These are phyloP conservation scores for Fusarium sterilihyphosum DNA, from an alignment of 2,329 filamentous ascomycete genomes.

Conservation along the genomic window DNA sequence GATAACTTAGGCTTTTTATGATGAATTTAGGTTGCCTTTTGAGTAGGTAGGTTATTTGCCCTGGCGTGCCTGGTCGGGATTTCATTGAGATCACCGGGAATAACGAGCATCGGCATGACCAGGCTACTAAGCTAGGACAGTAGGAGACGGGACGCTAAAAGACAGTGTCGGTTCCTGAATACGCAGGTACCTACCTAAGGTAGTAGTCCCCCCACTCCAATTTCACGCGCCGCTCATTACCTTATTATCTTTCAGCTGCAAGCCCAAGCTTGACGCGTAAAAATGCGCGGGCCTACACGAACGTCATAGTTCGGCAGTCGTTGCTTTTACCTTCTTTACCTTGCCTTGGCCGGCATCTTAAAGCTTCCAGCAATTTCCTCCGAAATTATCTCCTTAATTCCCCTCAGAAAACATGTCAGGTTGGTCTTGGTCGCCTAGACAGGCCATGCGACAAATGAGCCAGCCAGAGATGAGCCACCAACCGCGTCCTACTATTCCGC, in stretches of 20 bases:
- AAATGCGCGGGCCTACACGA: slow-evolving; percentile 6
- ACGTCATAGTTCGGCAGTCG: slow-evolving; percentile 22
- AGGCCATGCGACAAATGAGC: slow-evolving; percentile 28
- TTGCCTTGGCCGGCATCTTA: not conserved
- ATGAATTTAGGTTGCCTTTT: not conserved
- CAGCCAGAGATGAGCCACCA: not conserved
- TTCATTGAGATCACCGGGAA: not conserved
- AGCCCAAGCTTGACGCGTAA: not conserved
- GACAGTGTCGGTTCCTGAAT: slow-evolving; percentile 16
- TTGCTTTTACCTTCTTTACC: not conserved
- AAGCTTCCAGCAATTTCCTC: not conserved
- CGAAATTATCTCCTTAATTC: not conserved
- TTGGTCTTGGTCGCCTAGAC: slow-evolving; percentile 33
- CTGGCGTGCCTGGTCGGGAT: not conserved
- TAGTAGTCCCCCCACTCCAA: not conserved
- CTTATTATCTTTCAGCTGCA: not conserved
- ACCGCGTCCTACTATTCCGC: not conserved
- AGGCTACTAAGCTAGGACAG: not conserved
- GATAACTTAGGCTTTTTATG: not conserved
- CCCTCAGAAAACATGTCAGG: slow-evolving; percentile 15
- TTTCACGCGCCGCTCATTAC: not conserved
- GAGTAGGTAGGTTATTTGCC: not conserved
- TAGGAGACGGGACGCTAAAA: slow-evolving; percentile 3
- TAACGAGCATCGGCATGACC: not conserved
- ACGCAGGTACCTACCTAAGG: slow-evolving; percentile 1